Base-by-base conservation (phyloP, 2,329 filamentous ascomycete genomes). In the Colletotrichum coccodes region DNA sequence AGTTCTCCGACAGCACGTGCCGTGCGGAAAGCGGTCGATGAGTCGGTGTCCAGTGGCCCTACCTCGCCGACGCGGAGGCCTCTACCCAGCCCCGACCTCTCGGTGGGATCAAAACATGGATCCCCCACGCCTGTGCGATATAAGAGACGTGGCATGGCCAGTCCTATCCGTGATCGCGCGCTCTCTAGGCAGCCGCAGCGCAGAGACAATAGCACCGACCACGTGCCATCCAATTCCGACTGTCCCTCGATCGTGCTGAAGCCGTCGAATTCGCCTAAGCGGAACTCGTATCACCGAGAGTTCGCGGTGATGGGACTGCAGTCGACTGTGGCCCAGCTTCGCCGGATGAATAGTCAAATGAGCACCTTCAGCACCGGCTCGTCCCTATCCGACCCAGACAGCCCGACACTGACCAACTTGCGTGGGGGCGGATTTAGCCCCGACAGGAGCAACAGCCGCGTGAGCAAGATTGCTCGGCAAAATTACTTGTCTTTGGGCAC, bases 291-390 rank as follows among this genome's bases (percentile, higher is more conserved):
- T 14, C 62, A 60, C n/a, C 38, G 66, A 1, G 66, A 69, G 42
- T 69, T 69, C 11, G 66, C 54, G 9, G 56, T 60, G 16, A 56
- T 60, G 50, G 64, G 67, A 4, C 44, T 70, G 14, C 67, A 70
- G 64, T 63, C 64, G 7, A 81, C 85, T 3, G 83, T 88, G 34
- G 81, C 82, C 21, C 83, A 87, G 75, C 83, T 89, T 64, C 82
- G 87, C 11, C 81, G 86, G 58, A 89, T 89, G 86, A 89, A 89
- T 78, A 88, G 85, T 76, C 77, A 84, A 60, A 73, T 86, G 50
- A 86, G 82, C 72, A 79, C 81, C 2, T 79, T 81, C 63, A 85
- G 84, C 77, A 75, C 76, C 21, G 78, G 79, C 1, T 83, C 83
- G 0, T 72, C 79, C 49, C 73, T 73, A 1, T 81, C 77, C 8